Evolutionary conservation across 805 yeast genomes (phyloP).

Genomic region (Metschnikowia bowlesiae): DNA sequence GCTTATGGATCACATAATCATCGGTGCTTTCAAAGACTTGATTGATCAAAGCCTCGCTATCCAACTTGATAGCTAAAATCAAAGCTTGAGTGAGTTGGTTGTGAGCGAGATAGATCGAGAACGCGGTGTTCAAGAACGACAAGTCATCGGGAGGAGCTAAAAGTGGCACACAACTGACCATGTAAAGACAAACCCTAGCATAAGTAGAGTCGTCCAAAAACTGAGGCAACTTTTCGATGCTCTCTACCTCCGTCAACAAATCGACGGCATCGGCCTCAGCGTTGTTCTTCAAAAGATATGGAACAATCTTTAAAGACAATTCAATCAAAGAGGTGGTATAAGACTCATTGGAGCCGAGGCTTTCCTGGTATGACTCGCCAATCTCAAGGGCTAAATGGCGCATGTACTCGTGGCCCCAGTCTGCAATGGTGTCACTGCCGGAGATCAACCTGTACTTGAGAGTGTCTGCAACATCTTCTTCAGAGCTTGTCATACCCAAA

Average conservation of each 20-base stretch:
- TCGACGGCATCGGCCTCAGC: conserved; percentile 99
- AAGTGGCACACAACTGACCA: conserved; percentile 94
- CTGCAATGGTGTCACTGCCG: conserved; percentile 57
- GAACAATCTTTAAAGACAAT: conserved; percentile 74
- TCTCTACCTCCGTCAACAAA: conserved; percentile 81
- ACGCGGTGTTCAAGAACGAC: conserved; percentile 84
- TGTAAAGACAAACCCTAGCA: conserved; percentile 86
- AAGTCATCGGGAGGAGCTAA: conserved; percentile 93
- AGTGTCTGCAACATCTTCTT: conserved; percentile 72
- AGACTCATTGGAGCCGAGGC: conserved; percentile 33
- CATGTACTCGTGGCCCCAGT: conserved; percentile 98
- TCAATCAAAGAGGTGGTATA: conserved; percentile 46
- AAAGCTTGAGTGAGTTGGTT: conserved; percentile 85
- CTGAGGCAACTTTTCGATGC: conserved; percentile 74
- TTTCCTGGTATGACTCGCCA: conserved; percentile 75
- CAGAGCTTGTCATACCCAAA: conserved; percentile 90
- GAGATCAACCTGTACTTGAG: conserved; percentile 68
- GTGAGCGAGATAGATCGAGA: conserved; percentile 72
- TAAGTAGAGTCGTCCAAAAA: conserved; percentile 82
- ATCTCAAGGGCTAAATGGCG: conserved; percentile 94
- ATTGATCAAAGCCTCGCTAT: conserved; percentile 69
- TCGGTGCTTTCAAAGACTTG: conserved; percentile 78
- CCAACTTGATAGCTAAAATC: conserved; percentile 82
- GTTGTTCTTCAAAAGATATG: conserved; percentile 86
- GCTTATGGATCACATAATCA: conserved; percentile 75